Conservation (phyloP, 345 rosid species). For the Excoecaria cochinchinensis region DNA sequence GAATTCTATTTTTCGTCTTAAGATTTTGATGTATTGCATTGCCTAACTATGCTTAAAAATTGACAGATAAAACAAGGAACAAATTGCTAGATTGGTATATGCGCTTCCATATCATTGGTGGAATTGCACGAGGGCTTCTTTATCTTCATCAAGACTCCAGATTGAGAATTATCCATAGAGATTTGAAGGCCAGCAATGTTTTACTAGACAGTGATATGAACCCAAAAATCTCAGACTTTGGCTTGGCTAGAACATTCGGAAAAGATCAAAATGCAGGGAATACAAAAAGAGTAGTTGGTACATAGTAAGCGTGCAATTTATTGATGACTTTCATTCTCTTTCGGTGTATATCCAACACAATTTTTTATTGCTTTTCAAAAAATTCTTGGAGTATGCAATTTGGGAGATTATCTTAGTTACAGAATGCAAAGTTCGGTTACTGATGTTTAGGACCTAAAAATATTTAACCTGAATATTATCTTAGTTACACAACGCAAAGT, state of each 20-base stretch:
- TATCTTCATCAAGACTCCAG: constrained; percentile 57
- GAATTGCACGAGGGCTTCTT: constrained; percentile 46
- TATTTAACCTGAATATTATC: no score
- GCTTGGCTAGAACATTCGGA: constrained; percentile 20
- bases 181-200: constrained; percentile 24
- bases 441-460: no score
- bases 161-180: constrained; percentile 47
- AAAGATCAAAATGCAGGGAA: constrained; percentile 16
- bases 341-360: background rate
- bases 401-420: no score
- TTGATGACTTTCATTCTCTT: background rate
- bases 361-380: no score
- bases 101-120: constrained; percentile 31
- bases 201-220: constrained; percentile 20
- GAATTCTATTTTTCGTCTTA: background rate
- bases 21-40: no score
- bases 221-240: constrained; percentile 26
- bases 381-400: no score
- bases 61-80: constrained; percentile 31
- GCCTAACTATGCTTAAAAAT: background rate
- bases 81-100: constrained; percentile 27
- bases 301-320: constrained; percentile 11
- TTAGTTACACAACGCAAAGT: no score
- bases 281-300: constrained; percentile 22
- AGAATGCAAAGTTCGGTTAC: no score